Conservation (phyloP, 2,329 filamentous ascomycete species). For the Penicillium expansum region DNA sequence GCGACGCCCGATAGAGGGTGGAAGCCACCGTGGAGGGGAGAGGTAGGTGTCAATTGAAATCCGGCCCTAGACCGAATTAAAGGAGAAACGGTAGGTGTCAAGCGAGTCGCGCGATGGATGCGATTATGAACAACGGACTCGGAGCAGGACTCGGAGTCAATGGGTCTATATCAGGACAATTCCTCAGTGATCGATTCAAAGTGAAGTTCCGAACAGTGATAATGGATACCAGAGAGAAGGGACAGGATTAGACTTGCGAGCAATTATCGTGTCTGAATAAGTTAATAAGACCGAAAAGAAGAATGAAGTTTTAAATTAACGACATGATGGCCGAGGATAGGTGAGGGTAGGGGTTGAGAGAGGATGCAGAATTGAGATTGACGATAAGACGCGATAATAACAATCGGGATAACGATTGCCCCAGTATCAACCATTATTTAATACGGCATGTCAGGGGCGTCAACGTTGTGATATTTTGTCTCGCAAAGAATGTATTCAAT, state of each 20-base stretch:
- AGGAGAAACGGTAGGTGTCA: neutral
- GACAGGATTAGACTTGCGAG: neutral
- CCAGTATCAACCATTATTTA: constrained; percentile 4
- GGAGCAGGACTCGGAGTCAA: neutral
- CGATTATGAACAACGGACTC: neutral
- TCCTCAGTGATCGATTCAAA: neutral
- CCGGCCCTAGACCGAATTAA: constrained; percentile 35
- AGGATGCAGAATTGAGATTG: constrained; percentile 9
- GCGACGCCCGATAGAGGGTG: constrained; percentile 58
- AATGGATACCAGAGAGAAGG: neutral
- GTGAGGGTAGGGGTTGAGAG: constrained; percentile 10
- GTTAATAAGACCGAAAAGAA: neutral
- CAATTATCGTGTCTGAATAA: neutral
- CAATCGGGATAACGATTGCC: constrained; percentile 12
- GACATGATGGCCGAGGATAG: constrained; percentile 5
- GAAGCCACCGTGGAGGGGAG: constrained; percentile 61
- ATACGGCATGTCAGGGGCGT: neutral
- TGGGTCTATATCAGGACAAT: neutral
- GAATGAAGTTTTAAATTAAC: neutral
- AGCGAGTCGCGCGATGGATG: constrained; percentile 4
- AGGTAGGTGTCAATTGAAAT: constrained; percentile 35
- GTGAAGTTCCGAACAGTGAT: neutral
- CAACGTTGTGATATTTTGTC: neutral
- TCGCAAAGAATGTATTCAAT: neutral
- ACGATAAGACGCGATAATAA: constrained; percentile 13